A percentile compares a stretch with the other conserved stretches of the same genome.
These are phyloP conservation scores for Saccharomycopsis selenospora DNA, from an alignment of 805 yeast genomes.

Conservation along the genomic window DNA sequence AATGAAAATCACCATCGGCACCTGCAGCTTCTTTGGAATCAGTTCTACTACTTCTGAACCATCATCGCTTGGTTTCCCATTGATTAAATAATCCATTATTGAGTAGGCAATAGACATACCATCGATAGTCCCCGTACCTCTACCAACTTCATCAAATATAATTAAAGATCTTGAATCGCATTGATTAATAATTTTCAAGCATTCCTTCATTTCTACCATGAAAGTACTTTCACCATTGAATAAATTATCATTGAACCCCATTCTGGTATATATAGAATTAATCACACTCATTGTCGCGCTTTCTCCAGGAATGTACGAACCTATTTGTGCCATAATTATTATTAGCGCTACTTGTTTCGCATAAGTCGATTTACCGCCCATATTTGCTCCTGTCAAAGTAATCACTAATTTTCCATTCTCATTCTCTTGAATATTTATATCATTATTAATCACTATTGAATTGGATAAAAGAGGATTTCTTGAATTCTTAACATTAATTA, in stretches of 20 bases:
- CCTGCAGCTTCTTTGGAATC: too few relatives aligned
- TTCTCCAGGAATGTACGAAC: slow-evolving; percentile 67
- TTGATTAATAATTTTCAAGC: slow-evolving; percentile 45
- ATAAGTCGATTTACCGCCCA: slow-evolving; percentile 82
- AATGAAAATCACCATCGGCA: slow-evolving; percentile 65
- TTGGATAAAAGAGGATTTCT: slow-evolving; percentile 53
- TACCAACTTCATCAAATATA: slow-evolving; percentile 66
- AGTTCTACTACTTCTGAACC: too few relatives aligned
- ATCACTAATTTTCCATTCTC: slow-evolving; percentile 42
- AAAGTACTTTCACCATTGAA: slow-evolving; percentile 75
- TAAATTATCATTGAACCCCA: slow-evolving; percentile 81
- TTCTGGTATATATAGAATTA: slow-evolving; percentile 50
- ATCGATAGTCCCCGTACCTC: slow-evolving; percentile 66
- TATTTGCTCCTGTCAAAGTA: slow-evolving; percentile 78
- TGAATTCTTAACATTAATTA: slow-evolving; percentile 46
- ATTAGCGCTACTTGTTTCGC: slow-evolving; percentile 67
- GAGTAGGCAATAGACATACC: slow-evolving; percentile 79
- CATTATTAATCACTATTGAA: slow-evolving; percentile 41
- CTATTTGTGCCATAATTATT: slow-evolving; percentile 69
- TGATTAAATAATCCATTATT: slow-evolving; percentile 52
- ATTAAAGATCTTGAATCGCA: slow-evolving; percentile 52
- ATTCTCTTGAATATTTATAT: slow-evolving; percentile 39
- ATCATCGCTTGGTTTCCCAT: slow-evolving; percentile 26
- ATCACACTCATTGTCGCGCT: slow-evolving; percentile 57
- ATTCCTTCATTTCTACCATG: slow-evolving; percentile 67